Percentiles rank a stretch among this genome's conserved stretches.
phyloP scores from a whole-genome alignment of 1,284 basidiomycete species.

The Pascua sp. region DNA sequence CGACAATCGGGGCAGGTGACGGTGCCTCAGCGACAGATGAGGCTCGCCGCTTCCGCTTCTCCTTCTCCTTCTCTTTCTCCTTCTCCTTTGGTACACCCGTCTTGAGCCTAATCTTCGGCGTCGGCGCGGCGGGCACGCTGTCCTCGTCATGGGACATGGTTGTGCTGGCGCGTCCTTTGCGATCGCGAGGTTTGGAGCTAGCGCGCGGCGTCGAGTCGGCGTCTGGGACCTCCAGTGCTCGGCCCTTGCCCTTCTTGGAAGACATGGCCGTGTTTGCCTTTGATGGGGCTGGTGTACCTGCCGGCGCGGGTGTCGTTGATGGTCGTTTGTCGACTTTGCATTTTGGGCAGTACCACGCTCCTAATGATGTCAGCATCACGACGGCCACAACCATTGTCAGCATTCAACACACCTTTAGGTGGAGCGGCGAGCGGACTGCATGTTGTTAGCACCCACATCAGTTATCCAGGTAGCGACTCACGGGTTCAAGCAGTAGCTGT shows the following conservation, averaged over 20 bases:
- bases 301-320: constrained; percentile 8
- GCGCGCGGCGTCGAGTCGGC: constrained; percentile 3
- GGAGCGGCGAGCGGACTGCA: constrained; percentile 59
- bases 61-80: constrained; percentile 10
- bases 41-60: neutral
- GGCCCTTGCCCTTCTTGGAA: constrained; percentile 15
- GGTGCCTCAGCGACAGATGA: neutral
- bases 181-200: constrained; percentile 6
- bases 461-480: constrained; percentile 28
- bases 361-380: too few species aligned
- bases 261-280: neutral
- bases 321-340: constrained; percentile 15
- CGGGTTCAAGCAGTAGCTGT: constrained; percentile 80
- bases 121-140: neutral
- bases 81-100: constrained; percentile 4
- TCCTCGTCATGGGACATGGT: neutral
- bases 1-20: constrained; percentile 9
- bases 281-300: neutral
- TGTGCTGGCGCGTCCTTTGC: constrained; percentile 2
- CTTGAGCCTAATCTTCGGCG: constrained; percentile 12
- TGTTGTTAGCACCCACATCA: neutral
- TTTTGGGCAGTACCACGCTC: constrained; percentile 26
- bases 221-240: constrained; percentile 3
- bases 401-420: constrained; percentile 59
- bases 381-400: too few species aligned